These are phyloP conservation scores for Ceratobasidium sp. DNA, from an alignment of 1,284 basidiomycete species.

Conservation along the genomic window DNA sequence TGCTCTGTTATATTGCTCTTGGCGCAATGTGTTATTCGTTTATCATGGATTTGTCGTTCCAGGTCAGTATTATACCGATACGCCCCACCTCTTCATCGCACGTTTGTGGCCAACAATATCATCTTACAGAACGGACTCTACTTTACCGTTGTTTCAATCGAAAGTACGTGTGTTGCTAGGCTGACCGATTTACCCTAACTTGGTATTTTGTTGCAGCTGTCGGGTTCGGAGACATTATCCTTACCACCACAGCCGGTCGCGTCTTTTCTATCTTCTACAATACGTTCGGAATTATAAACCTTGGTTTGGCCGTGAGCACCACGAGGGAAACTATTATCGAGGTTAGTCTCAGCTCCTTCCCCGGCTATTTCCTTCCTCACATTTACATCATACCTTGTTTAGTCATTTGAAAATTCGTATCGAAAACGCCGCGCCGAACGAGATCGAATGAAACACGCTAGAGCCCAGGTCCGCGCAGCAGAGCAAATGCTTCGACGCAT, in stretches of 20 bases:
- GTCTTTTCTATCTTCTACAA: slow-evolving; percentile 73
- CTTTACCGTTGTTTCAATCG: slow-evolving; percentile 77
- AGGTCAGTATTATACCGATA: slow-evolving; percentile 24
- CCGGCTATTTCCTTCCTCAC: neutral
- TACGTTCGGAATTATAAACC: slow-evolving; percentile 63
- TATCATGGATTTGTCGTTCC: slow-evolving; percentile 71
- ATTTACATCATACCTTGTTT: no score
- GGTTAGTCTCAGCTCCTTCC: slow-evolving; percentile 39
- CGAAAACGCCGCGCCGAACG: slow-evolving; percentile 65
- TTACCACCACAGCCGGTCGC: slow-evolving; percentile 65
- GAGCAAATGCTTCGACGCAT: slow-evolving; percentile 69
- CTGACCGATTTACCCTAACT: neutral
- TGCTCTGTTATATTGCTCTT: slow-evolving; percentile 81
- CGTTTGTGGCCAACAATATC: no score
- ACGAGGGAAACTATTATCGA: slow-evolving; percentile 81
- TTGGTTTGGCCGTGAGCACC: slow-evolving; percentile 73
- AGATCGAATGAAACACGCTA: slow-evolving; percentile 59
- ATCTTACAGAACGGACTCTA: slow-evolving; percentile 52
- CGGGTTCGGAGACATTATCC: slow-evolving; percentile 84
- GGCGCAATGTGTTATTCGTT: slow-evolving; percentile 73
- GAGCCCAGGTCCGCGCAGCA: slow-evolving; percentile 65
- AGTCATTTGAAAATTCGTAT: slow-evolving; percentile 71
- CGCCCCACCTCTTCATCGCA: no score
- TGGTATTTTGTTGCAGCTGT: slow-evolving; percentile 62
- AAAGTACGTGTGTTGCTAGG: slow-evolving; percentile 59